These are phyloP conservation scores for Ceratocystis smalleyi DNA, from an alignment of 2,329 filamentous ascomycete genomes.

Conservation along the genomic window DNA sequence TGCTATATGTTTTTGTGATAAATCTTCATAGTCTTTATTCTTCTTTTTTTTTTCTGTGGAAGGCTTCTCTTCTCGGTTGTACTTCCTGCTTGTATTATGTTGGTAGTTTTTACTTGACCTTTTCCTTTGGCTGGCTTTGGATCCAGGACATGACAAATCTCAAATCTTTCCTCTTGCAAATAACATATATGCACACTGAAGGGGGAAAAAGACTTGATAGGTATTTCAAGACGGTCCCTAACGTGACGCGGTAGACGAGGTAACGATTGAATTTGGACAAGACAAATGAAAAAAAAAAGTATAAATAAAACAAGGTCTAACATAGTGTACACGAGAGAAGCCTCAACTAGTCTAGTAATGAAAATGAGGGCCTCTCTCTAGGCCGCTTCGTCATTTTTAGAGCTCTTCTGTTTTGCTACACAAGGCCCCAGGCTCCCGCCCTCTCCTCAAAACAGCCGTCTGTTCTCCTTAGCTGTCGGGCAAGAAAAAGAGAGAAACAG, in stretches of 20 bases:
- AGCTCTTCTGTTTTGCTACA: not conserved
- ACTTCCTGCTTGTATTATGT: not conserved
- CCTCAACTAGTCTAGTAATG: not conserved
- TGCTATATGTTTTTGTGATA: not conserved
- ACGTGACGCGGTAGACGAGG: not conserved
- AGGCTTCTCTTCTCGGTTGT: slow-evolving; percentile 3
- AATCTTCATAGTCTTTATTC: not conserved
- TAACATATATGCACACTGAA: not conserved
- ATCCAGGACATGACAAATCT: not conserved
- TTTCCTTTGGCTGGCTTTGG: not conserved
- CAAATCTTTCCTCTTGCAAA: not conserved
- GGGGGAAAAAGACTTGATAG: no score
- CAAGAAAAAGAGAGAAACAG: not conserved
- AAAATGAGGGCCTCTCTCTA: not conserved
- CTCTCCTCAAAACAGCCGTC: not conserved
- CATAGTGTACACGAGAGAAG: slow-evolving; percentile 16
- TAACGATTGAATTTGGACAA: not conserved
- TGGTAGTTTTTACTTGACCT: slow-evolving; percentile 1
- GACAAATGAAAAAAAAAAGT: slow-evolving; percentile 5
- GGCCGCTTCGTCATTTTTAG: not conserved
- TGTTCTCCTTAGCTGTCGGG: not conserved
- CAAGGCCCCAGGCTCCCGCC: not conserved
- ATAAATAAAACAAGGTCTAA: slow-evolving; percentile 15
- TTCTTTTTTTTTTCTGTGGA: slow-evolving; percentile 3
- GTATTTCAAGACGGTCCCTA: no score